Percentiles rank a stretch among this genome's conserved stretches.
Conservation (phyloP, 2,329 filamentous ascomycete species). For the Fusarium vanettenii region DNA sequence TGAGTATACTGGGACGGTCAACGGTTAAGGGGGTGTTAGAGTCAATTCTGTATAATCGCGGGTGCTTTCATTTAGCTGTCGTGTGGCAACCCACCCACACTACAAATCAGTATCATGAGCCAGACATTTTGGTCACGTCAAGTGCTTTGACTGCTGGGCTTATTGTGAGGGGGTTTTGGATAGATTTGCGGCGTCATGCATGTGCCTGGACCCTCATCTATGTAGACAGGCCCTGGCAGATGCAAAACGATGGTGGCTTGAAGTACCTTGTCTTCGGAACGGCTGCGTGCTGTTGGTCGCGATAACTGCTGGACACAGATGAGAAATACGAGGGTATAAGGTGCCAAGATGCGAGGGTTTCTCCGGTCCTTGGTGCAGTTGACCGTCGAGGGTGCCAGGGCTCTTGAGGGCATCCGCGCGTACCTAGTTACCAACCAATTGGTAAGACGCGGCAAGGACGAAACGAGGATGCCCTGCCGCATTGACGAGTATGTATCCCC, state of each 20-base stretch:
- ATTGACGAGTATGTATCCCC: slow-evolving; percentile 25
- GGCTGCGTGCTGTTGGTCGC: slow-evolving; percentile 26
- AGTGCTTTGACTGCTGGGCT: neutral
- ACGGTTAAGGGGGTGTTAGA: slow-evolving; percentile 12
- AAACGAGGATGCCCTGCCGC: slow-evolving; percentile 3
- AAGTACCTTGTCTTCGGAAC: slow-evolving; percentile 27
- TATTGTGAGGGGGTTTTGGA: neutral
- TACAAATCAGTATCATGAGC: neutral
- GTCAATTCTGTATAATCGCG: neutral
- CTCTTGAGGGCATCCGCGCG: neutral
- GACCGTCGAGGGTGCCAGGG: neutral
- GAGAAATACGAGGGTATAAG: slow-evolving; percentile 22
- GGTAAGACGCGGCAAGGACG: neutral
- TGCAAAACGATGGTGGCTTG: slow-evolving; percentile 28
- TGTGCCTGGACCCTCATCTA: neutral
- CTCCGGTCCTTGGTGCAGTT: neutral
- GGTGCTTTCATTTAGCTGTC: neutral
- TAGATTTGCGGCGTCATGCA: slow-evolving; percentile 2
- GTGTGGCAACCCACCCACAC: neutral
- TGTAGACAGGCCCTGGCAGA: neutral
- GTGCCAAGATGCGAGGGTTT: slow-evolving; percentile 9
- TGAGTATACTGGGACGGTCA: neutral
- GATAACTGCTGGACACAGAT: slow-evolving; percentile 2
- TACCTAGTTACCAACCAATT: slow-evolving; percentile 4
- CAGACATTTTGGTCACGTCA: neutral